Base-by-base conservation (phyloP, 2,329 filamentous ascomycete genomes). In the Allantophomopsis cytisporea region DNA sequence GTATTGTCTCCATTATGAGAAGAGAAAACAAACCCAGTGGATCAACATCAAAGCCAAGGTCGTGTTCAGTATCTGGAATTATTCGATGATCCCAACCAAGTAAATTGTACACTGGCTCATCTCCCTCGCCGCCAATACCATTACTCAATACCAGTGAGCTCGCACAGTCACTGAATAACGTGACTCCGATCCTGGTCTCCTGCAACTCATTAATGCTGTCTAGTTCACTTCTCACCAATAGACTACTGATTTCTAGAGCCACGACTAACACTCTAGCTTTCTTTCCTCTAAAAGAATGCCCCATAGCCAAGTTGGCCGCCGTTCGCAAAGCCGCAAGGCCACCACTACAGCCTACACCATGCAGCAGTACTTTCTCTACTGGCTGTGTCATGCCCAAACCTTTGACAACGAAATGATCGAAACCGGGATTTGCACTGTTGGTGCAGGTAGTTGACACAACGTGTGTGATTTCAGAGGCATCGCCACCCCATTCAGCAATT, bases 111-210 rank as follows among this genome's bases (percentile, higher is more conserved):
- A 66, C 48, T 1, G 59, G 55, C 38, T 58, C 55, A 21, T 45
- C 49, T 7, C 46, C 44, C 2, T 49, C 43, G 15, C 55, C 60
- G 2, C 70, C 76, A 39, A 82, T 59, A 1, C 68, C 69, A 50
- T 84, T 84, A 50, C 73, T 77, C 28, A 84, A 51, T 2, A 84
- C 61, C 20, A 73, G 56, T 0, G 78, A 73, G 41, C 76, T 77
- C n/a, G 74, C 79, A 46, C 75, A 82, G 54, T 84, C 80, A 15
- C 76, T 81, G 54, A 84, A 84, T 2, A 84, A 58, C 12, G 71
- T 72, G 1, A 74, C 64, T 2, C 77, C 80, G 48, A 84, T 80
- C 23, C 77, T 65, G 10, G 76, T 71, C 43, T 79, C 65, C 47
- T 80, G 70, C 13, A 63, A 49, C 47, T 71, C 62, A 44, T 75